Base-by-base conservation (phyloP, 2,329 filamentous ascomycete genomes). In the Paradendryphiella salina region DNA sequence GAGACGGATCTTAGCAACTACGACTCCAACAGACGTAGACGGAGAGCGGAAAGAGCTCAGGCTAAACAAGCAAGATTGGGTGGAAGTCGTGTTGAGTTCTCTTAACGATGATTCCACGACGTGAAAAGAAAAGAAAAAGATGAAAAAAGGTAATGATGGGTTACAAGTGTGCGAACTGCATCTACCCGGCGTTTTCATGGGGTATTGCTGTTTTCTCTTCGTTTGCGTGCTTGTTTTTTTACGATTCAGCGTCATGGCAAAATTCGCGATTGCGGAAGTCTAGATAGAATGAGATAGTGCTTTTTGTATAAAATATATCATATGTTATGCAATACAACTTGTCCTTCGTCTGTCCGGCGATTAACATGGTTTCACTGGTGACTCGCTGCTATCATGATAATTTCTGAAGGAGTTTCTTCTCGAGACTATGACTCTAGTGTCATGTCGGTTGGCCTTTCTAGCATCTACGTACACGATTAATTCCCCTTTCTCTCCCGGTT, bases 1-100 rank as follows among this genome's bases (percentile, higher is more conserved):
- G 71, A 72, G 46, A 73, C 70, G 6, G 71, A 72, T 40, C 59
- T 72, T 15, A 74, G 71, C 57, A 70, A 68, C 46, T 74, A 71
- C 50, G 73, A 75, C 37, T 67, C 64, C 7, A 75, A 75, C 39
- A 59, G 73, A 46, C 62, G 72, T 47, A 60, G 73, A 37, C 61
- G 73, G 45, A 62, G 73, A 53, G 73, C 73, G 13, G 73, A 75
- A 57, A 54, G 73, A 49, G 72, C 73, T 7, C 71, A 74, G 45
- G 72, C 70, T 20, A 71, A 72, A 55, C 65, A 66, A 41, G 70
- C 67, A 26, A 62, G 64, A 32, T 38, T 56, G 40, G 67, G 71
- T 23, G 70, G 72, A n/a, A 73, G 68, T 44, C 65, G 71, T 21
- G 73, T 75, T 18, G 73, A 75, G 52, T 75, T 75, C 46, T 72